Percentiles rank a stretch among this genome's conserved stretches.
These are phyloP conservation scores for Penicillium lagena DNA, from an alignment of 495 filamentous ascomycete genomes.

Conservation along the genomic window DNA sequence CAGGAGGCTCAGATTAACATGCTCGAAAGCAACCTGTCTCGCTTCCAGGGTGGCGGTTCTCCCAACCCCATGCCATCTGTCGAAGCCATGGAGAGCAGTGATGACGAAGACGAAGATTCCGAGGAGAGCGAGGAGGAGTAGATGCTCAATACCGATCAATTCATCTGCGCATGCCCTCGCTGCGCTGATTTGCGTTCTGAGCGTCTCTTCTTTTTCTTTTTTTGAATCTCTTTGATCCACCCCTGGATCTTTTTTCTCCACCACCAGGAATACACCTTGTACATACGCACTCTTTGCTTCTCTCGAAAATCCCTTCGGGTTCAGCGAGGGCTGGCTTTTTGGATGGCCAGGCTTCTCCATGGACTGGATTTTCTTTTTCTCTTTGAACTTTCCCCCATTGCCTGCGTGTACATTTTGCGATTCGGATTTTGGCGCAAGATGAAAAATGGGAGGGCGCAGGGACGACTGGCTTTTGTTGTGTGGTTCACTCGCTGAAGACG, in stretches of 20 bases:
- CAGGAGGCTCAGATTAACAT: constrained; percentile 84
- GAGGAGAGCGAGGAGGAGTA: constrained; percentile 53
- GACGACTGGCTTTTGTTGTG: too few relatives aligned
- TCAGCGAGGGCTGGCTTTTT: too few relatives aligned
- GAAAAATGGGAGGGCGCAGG: too few relatives aligned
- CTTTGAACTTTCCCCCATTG: constrained; percentile 6
- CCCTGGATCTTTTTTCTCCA: too few relatives aligned
- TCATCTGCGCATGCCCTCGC: neutral
- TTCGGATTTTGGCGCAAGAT: too few relatives aligned
- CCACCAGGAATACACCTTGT: too few relatives aligned
- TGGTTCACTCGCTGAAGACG: too few relatives aligned
- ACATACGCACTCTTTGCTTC: too few relatives aligned
- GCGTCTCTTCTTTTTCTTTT: constrained; percentile 9
- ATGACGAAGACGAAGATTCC: constrained; percentile 45
- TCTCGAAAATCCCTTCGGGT: too few relatives aligned
- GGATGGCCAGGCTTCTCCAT: neutral
- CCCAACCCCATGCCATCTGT: constrained; percentile 38
- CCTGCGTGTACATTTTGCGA: constrained; percentile 3
- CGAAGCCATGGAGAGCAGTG: constrained; percentile 44
- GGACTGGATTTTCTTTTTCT: constrained; percentile 2
- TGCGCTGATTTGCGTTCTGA: constrained; percentile 20
- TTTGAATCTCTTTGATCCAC: neutral
- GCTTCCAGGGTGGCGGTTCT: constrained; percentile 39
- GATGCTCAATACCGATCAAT: neutral
- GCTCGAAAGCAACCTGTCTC: constrained; percentile 54